Evolutionary conservation across 2,329 filamentous ascomycete genomes (phyloP).

Genomic region (Chrysosphaeria jannelii): DNA sequence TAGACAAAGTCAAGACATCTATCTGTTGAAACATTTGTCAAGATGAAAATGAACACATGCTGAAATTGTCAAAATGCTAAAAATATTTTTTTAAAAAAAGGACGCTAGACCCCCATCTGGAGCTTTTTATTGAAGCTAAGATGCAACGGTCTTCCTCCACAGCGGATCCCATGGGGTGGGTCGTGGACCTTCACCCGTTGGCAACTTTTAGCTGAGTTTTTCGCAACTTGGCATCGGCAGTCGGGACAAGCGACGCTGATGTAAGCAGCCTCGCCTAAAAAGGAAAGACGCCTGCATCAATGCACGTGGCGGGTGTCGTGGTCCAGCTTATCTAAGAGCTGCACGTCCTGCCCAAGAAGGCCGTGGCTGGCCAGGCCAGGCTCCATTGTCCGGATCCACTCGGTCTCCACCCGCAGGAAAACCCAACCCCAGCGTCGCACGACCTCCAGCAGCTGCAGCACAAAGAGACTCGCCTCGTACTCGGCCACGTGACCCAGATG

Average conservation of each 20-base stretch:
- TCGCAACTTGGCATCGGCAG: not conserved
- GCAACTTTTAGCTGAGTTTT: slow-evolving; percentile 1
- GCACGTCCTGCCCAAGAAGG: slow-evolving; percentile 19
- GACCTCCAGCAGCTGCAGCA: slow-evolving; percentile 67
- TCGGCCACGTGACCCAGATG: slow-evolving; percentile 63
- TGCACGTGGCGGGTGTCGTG: slow-evolving; percentile 20
- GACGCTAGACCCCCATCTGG: too few species aligned
- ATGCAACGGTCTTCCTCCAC: too few species aligned
- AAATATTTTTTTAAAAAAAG: too few species aligned
- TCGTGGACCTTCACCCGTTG: not conserved
- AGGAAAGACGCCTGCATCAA: not conserved
- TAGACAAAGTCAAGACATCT: too few species aligned
- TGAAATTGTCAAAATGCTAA: too few species aligned
- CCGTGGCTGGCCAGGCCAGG: not conserved
- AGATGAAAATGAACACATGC: too few species aligned
- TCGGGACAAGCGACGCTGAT: not conserved
- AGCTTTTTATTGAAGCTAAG: too few species aligned
- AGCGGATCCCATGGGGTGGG: too few species aligned
- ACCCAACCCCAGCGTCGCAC: slow-evolving; percentile 86
- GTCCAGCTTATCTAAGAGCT: slow-evolving; percentile 40
- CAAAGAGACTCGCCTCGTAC: slow-evolving; percentile 64
- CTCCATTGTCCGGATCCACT: slow-evolving; percentile 33
- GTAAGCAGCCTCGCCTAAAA: too few species aligned
- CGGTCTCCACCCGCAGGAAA: slow-evolving; percentile 81
- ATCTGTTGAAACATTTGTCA: too few species aligned